These are phyloP conservation scores for Bryoglossum gracile DNA, from an alignment of 495 filamentous ascomycete genomes.

Conservation along the genomic window DNA sequence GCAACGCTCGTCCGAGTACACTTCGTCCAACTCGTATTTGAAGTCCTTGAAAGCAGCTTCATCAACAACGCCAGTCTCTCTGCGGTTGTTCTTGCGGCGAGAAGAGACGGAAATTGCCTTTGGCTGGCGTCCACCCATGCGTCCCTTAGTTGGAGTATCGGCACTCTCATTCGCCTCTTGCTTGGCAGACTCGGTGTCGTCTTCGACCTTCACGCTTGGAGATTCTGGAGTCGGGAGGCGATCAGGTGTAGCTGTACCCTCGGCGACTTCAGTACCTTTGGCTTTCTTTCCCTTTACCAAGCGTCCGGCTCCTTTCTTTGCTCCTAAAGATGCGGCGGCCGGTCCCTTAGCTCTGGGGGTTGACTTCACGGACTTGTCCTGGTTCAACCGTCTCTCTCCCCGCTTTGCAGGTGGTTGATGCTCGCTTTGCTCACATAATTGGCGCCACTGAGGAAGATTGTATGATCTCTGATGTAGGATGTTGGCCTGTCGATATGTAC, in stretches of 20 bases:
- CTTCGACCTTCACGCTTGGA: conserved; percentile 32
- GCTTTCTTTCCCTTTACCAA: conserved; percentile 33
- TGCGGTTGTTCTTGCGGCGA: conserved; percentile 72
- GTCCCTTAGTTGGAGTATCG: conserved; percentile 5
- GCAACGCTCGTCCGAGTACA: conserved; percentile 84
- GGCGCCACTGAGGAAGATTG: conserved; percentile 93
- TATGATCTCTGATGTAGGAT: conserved; percentile 92
- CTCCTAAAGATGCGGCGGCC: conserved; percentile 24
- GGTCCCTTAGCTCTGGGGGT: conserved; percentile 21
- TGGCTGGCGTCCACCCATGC: conserved; percentile 28
- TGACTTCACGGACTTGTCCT: conserved; percentile 44
- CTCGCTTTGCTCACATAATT: conserved; percentile 82
- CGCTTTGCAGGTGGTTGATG: conserved; percentile 93
- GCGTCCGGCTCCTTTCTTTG: conserved; percentile 26
- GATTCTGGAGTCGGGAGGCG: conserved; percentile 41
- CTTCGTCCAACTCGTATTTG: conserved; percentile 81
- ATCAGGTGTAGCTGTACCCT: conserved; percentile 34
- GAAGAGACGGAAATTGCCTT: conserved; percentile 50
- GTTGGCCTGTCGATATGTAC: conserved; percentile 92
- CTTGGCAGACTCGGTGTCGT: conserved; percentile 36
- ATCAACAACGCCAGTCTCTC: conserved; percentile 68
- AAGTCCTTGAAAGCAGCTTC: conserved; percentile 82
- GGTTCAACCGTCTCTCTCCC: conserved; percentile 77
- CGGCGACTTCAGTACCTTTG: conserved; percentile 26
- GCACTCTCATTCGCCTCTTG: conserved; percentile 38